These are phyloP conservation scores for Triadica sebifera DNA, from an alignment of 345 rosid genomes.

Conservation along the genomic window DNA sequence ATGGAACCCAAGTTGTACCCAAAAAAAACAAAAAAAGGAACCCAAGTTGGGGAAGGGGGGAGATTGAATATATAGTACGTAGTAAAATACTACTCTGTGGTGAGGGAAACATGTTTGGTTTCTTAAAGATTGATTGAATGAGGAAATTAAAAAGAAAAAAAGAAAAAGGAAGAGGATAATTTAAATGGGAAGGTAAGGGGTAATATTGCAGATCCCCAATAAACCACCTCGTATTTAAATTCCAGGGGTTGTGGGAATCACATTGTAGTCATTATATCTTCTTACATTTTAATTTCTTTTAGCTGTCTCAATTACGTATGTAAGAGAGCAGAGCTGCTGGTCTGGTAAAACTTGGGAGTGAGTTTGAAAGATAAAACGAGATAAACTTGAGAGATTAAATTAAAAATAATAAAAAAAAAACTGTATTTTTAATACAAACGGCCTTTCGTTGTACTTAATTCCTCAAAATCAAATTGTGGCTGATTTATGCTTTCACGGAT, in stretches of 20 bases:
- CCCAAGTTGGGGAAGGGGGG: too few relatives aligned
- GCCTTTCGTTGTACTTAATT: conserved; percentile 15
- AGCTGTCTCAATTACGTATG: conserved; percentile 37
- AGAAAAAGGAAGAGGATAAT: too few relatives aligned
- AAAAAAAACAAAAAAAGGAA: too few relatives aligned
- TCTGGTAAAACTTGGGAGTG: conserved; percentile 40
- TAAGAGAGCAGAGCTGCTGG: conserved; percentile 1
- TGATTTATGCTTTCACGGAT: conserved; percentile 38
- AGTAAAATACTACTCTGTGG: too few relatives aligned
- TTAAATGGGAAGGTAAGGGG: neutral
- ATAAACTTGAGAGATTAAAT: neutral
- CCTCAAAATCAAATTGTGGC: conserved; percentile 19
- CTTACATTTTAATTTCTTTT: conserved; percentile 2
- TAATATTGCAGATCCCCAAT: conserved; percentile 42
- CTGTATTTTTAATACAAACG: too few relatives aligned
- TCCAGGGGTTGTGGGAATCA: conserved; percentile 21
- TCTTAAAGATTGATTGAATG: too few relatives aligned
- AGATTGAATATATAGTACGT: too few relatives aligned
- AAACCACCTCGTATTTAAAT: conserved; percentile 27
- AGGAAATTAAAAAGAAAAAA: too few relatives aligned
- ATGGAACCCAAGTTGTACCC: too few relatives aligned
- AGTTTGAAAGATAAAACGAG: conserved; percentile 22
- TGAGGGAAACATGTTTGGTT: too few relatives aligned
- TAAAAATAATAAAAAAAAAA: too few relatives aligned
- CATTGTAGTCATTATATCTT: conserved; percentile 32